Evolutionary conservation across 495 filamentous ascomycete species (phyloP), one percentile per base, ranked within the genome.

Genomic region (Hypoxylon trugodes): DNA sequence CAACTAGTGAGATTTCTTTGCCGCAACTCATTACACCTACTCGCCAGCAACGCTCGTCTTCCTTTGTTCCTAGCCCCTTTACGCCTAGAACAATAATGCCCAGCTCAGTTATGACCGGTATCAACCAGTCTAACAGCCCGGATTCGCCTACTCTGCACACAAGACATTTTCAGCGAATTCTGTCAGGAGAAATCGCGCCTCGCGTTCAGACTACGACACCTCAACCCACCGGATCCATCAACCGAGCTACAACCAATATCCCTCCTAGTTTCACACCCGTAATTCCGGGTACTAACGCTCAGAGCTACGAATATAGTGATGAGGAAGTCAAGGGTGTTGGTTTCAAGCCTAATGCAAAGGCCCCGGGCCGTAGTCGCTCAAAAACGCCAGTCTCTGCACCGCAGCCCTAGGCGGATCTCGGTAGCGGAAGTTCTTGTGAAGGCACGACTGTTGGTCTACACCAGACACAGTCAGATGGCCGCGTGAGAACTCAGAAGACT

Each of bases 391-490:
- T 61, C 40, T 54, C 66, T 56, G 52, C 58, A 37, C 58, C 62
- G 6, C 45, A 59, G 38, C 66, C 66, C 32, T 69, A 65, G 66
- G 47, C n/a, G 33, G 30, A 58, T 24, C 37, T 59, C 4, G 51
- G 30, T 30, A 16, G 50, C 18, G 22, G 26, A 16, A 47, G 30
- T 15, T 22, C 35, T 18, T 62, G 50, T 22, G 10, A 12, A 49
- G 2, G 6, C 47, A 19, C 12, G 10, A 24, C 19, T n/a, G 12
- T 18, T 37, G 9, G 3, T 8, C 49, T 25, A 41, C n/a, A 22
- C 1, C 19, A 45, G 6, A 7, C 18, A 7, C 18, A 42, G 5
- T 42, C 38, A 22, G 15, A 6, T 4, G 38, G 18, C 18, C 15
- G 18, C 9, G 21, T 25, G 8, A 45, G 9, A n/a, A 13, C 18